phyloP scores from a whole-genome alignment of 1,284 basidiomycete species.

The Ganoderma meredithae region DNA sequence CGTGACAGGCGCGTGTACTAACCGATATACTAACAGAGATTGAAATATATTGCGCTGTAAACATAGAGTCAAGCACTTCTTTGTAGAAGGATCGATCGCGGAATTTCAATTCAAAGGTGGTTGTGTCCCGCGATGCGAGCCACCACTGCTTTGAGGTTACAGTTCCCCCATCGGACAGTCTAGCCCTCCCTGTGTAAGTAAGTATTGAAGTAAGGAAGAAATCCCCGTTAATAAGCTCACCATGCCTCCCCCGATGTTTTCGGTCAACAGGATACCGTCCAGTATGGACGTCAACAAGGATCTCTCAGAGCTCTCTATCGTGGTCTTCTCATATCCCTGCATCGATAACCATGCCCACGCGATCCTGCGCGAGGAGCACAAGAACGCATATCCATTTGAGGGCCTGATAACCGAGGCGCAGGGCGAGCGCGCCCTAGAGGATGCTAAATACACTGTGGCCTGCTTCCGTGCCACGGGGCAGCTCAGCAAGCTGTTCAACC shows the following conservation, averaged over 20 bases:
- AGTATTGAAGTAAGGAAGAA: not conserved
- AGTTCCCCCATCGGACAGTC: not conserved
- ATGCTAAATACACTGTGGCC: slow-evolving; percentile 63
- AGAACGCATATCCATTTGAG: slow-evolving; percentile 61
- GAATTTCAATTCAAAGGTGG: not conserved
- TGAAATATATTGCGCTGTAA: not conserved
- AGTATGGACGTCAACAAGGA: slow-evolving; percentile 33
- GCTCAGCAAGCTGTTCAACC: slow-evolving; percentile 55
- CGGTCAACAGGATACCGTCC: not conserved
- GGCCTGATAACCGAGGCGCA: slow-evolving; percentile 70
- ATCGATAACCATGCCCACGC: slow-evolving; percentile 85
- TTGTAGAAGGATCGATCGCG: not conserved
- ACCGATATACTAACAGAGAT: slow-evolving; percentile 23
- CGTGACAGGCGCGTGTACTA: slow-evolving; percentile 35
- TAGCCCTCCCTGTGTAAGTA: not conserved
- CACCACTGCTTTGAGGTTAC: not conserved
- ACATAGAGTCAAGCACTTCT: not conserved
- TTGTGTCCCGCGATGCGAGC: not conserved
- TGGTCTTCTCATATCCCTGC: slow-evolving; percentile 47
- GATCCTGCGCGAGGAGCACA: slow-evolving; percentile 56
- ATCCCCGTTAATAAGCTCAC: not conserved
- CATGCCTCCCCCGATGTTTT: not conserved
- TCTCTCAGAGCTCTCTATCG: slow-evolving; percentile 30
- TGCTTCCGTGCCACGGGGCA: slow-evolving; percentile 63
- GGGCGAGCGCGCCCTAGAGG: slow-evolving; percentile 55